Base-by-base conservation (phyloP, 202 grass and related monocot genomes). In the Dendrocalamus latiflorus region DNA sequence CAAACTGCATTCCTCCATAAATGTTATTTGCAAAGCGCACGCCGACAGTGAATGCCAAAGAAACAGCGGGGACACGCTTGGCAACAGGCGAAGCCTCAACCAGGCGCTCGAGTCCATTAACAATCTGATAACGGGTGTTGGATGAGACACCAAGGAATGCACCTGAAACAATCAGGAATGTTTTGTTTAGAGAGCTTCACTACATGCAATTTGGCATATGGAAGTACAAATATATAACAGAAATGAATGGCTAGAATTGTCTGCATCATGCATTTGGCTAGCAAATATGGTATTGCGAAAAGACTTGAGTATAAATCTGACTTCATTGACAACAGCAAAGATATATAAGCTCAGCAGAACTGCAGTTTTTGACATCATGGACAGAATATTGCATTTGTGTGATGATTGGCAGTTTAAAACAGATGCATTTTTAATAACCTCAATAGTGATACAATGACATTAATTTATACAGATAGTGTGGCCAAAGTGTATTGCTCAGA, bases 1-100 rank as follows among this genome's bases (percentile, higher is more conserved):
- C 94, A 64, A 97, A 97, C 65, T 97, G 94, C 92, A 97, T 97
- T 77, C 94, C 94, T 80, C 94, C 94, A 38, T 97, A 97, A 17
- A 97, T 64, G 11, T 97, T 97, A 81, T 94, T 97, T 58, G 94
- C 86, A 76, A 97, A 94, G 18, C 94, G 90, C 73, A 75, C 81
- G 26, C 26, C 1, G 1, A 26, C 26, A 26, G 26, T 26, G 26
- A 26, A 26, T 26, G 26, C 26, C 26, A 26, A 26, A 26, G 26
- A 26, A 26, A 26, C 26, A 26, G 26, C 26, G 1, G 26, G 26
- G 26, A 26, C 26, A 26, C 26, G 81, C 79, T 81, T 97, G 10
- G 84, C 92, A 74, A 97, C 72, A 16, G 88, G 88, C 61, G 94
- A 97, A 77, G 81, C 90, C 92, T 97, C 94, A 70, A 94, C 94